Evolutionary conservation across 2,329 filamentous ascomycete species (phyloP).

Genomic region (Ceratocystis diversiconidia): DNA sequence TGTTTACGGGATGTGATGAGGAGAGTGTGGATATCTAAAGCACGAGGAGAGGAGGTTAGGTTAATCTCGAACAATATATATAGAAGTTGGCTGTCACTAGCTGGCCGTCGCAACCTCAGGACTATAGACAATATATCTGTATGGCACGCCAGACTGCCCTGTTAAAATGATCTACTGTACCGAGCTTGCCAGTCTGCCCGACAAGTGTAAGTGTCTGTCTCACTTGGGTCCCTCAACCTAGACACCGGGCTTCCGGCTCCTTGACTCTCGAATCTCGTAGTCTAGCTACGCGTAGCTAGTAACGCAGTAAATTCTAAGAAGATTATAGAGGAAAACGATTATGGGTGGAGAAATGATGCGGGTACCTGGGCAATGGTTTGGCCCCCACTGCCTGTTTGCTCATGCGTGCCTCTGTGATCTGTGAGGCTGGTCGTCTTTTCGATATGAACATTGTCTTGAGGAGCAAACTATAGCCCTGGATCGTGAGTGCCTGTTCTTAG

Average conservation of each 20-base stretch:
- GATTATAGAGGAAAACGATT: background rate
- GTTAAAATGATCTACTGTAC: background rate
- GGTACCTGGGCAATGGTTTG: background rate
- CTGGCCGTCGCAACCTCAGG: background rate
- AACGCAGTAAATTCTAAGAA: no score
- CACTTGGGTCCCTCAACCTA: background rate
- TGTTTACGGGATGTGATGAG: constrained; percentile 45
- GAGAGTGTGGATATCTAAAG: constrained; percentile 39
- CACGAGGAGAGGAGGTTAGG: background rate
- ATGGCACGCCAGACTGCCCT: no score
- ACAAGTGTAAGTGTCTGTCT: background rate
- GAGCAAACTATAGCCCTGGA: no score
- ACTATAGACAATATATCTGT: background rate
- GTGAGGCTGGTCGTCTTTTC: background rate
- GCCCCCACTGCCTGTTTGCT: background rate
- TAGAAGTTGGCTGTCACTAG: background rate
- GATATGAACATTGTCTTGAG: no score
- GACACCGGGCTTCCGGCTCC: background rate
- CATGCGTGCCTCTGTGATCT: background rate
- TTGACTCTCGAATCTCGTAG: background rate
- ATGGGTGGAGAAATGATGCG: background rate
- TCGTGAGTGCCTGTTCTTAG: background rate
- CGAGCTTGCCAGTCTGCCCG: background rate
- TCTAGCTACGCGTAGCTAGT: background rate
- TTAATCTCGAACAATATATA: background rate